These are phyloP conservation scores for Dipodascus geniculatus DNA, from an alignment of 805 yeast species.

Conservation along the genomic window DNA sequence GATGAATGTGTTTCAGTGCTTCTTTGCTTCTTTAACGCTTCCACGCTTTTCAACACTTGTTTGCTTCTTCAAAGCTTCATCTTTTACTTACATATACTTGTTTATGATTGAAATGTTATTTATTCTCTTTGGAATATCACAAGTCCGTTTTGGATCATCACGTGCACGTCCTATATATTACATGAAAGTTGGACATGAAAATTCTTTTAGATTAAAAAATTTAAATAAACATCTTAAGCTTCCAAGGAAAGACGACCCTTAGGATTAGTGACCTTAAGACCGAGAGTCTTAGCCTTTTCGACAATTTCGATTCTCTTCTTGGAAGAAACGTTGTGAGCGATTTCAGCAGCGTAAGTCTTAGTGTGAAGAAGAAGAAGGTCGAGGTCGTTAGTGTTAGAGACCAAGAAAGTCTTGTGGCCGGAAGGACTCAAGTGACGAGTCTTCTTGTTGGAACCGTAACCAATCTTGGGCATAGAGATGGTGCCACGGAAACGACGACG, in stretches of 20 bases:
- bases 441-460: slow-evolving; percentile 99
- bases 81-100: no score
- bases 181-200: neutral
- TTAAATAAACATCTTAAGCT: slow-evolving; percentile 47
- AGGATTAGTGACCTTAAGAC: slow-evolving; percentile 98
- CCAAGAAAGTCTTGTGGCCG: slow-evolving; percentile 96
- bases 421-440: slow-evolving; percentile 93
- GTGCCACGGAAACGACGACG: slow-evolving; percentile 99
- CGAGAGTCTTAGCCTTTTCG: slow-evolving; percentile 95
- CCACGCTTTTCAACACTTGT: no score
- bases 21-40: no score
- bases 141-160: no score
- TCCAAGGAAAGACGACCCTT: slow-evolving; percentile 96
- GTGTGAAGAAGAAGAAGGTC: slow-evolving; percentile 95
- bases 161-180: neutral
- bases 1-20: no score
- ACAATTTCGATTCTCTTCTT: slow-evolving; percentile 95
- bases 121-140: no score
- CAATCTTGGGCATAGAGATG: slow-evolving; percentile 97
- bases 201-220: slow-evolving; percentile 1
- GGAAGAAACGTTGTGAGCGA: slow-evolving; percentile 96
- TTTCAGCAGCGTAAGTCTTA: slow-evolving; percentile 99
- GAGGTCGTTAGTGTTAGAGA: slow-evolving; percentile 84
- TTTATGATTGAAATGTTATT: no score
- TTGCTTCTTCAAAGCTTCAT: no score